These are phyloP conservation scores for Aspergillus sergii DNA, from an alignment of 2,329 filamentous ascomycete species.

Conservation along the genomic window DNA sequence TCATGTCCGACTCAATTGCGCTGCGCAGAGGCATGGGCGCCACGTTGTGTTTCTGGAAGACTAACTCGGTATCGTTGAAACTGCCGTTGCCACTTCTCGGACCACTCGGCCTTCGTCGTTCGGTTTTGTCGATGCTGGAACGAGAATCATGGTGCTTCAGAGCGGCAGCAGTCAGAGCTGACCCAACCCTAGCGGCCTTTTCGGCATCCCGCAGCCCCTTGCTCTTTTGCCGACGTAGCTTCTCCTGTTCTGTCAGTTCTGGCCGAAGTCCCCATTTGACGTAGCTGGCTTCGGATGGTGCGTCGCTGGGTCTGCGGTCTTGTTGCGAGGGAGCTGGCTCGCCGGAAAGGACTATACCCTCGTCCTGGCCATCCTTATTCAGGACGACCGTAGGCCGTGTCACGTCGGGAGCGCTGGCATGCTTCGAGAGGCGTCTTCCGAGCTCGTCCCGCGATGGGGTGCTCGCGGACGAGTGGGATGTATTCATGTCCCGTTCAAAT, in stretches of 20 bases:
- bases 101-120: conserved; percentile 43
- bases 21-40: conserved; percentile 89
- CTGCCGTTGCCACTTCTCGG: conserved; percentile 42
- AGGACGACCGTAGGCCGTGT: conserved; percentile 64
- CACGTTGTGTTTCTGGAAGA: conserved; percentile 59
- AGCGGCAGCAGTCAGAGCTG: conserved; percentile 63
- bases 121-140: conserved; percentile 54
- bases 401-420: conserved; percentile 63
- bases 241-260: conserved; percentile 54
- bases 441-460: conserved; percentile 58
- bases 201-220: conserved; percentile 59
- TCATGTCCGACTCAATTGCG: conserved; percentile 83
- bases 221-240: conserved; percentile 56
- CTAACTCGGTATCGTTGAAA: conserved; percentile 58
- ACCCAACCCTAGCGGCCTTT: conserved; percentile 58
- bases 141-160: conserved; percentile 67
- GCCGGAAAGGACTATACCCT: conserved; percentile 60
- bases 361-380: conserved; percentile 60
- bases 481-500: conserved; percentile 66
- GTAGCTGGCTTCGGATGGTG: conserved; percentile 48
- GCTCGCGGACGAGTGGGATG: conserved; percentile 62
- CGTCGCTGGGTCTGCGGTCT: conserved; percentile 55
- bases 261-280: conserved; percentile 51
- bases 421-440: conserved; percentile 60
- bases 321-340: conserved; percentile 53